A percentile compares a stretch with the other conserved stretches of the same genome.
These are phyloP conservation scores for Globisporangium camurandrum DNA, from an alignment of 352 stramenopile species.

Conservation along the genomic window DNA sequence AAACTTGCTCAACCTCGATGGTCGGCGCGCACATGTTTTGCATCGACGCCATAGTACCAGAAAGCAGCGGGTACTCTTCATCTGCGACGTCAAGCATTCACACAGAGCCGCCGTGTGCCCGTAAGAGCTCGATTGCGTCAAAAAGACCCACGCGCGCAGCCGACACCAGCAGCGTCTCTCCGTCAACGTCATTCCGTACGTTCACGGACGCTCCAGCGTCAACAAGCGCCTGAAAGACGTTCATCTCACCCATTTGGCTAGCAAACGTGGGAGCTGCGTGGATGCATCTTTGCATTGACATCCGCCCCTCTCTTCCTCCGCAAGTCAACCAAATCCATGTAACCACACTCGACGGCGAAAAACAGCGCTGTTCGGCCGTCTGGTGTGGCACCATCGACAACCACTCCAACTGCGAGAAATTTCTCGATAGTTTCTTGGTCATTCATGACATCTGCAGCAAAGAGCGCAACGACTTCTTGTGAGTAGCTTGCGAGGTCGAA, in stretches of 20 bases:
- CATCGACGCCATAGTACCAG: background rate
- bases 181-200: background rate
- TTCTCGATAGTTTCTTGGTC: too few relatives aligned
- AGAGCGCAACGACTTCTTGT: background rate
- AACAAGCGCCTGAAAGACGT: background rate
- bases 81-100: background rate
- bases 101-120: background rate
- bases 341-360: background rate
- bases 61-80: background rate
- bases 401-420: background rate
- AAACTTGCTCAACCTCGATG: background rate
- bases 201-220: background rate
- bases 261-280: background rate
- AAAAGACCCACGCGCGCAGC: background rate
- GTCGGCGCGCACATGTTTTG: background rate
- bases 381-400: background rate
- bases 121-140: background rate
- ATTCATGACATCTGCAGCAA: background rate
- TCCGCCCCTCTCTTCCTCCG: background rate
- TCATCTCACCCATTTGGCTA: background rate
- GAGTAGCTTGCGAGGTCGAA: background rate
- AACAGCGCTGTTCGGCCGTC: slow-evolving; percentile 1
- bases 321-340: background rate
- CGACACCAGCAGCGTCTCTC: slow-evolving; percentile 2
- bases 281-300: background rate